These are phyloP conservation scores for Basipetospora chlamydospora DNA, from an alignment of 2,329 filamentous ascomycete genomes.

Conservation along the genomic window DNA sequence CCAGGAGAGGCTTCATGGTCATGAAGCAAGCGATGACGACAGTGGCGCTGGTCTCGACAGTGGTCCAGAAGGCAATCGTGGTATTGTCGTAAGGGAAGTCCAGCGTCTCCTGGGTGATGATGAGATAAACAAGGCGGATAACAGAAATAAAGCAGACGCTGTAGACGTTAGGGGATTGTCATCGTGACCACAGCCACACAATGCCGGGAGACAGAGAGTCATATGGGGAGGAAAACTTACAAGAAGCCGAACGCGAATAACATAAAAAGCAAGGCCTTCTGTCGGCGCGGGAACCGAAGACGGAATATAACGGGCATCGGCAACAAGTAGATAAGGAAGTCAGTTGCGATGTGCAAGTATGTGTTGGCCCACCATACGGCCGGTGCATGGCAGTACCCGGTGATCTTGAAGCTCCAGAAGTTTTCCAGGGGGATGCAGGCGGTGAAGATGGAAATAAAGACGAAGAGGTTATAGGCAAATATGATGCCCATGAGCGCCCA, in stretches of 20 bases:
- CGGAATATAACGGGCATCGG: conserved; percentile 7
- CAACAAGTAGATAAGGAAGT: conserved; percentile 7
- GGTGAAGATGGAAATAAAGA: not conserved
- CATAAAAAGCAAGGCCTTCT: conserved; percentile 6
- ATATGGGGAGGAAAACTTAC: conserved; percentile 5
- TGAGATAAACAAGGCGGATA: not conserved
- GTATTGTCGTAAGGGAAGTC: not conserved
- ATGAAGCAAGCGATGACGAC: conserved; percentile 1
- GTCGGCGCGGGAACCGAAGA: conserved; percentile 5
- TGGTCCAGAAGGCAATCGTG: not conserved
- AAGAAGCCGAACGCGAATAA: conserved; percentile 7
- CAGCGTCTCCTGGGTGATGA: not conserved
- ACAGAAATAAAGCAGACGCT: not conserved
- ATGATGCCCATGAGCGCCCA: not conserved
- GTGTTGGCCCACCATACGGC: conserved; percentile 2
- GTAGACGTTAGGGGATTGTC: too few relatives aligned
- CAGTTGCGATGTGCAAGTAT: conserved; percentile 6
- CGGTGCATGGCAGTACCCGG: not conserved
- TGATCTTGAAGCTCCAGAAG: not conserved
- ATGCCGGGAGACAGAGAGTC: too few relatives aligned
- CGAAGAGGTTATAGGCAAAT: not conserved
- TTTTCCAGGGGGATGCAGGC: not conserved
- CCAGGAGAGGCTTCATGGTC: conserved; percentile 1
- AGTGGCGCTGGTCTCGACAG: not conserved
- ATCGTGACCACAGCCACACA: too few relatives aligned